Evolutionary conservation across 257 asterid species (phyloP).

Genomic region (Ehretia macrophylla): DNA sequence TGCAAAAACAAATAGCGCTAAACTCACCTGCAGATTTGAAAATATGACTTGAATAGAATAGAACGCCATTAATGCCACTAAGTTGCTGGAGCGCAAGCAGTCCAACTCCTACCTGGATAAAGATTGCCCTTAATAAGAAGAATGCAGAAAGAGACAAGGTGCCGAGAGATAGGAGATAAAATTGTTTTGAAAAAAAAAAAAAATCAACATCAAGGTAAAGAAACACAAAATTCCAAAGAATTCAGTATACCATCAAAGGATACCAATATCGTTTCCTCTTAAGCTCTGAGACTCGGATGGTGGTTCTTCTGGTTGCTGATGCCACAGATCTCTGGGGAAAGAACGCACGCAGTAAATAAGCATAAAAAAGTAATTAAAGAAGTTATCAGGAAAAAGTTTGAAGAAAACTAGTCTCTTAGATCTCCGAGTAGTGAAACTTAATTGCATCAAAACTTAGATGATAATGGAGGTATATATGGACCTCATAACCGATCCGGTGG

Average conservation of each 20-base stretch:
- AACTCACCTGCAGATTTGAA: conserved; percentile 68
- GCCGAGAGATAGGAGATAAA: no score
- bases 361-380: conserved; percentile 1
- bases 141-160: background rate
- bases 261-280: conserved; percentile 69
- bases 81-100: conserved; percentile 80
- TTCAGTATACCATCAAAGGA: conserved; percentile 65
- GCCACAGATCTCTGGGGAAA: conserved; percentile 66
- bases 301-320: conserved; percentile 62
- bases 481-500: background rate
- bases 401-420: background rate
- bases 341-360: conserved; percentile 11
- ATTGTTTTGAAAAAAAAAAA: background rate
- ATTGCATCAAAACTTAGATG: background rate
- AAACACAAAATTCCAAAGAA: conserved; percentile 2
- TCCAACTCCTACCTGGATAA: conserved; percentile 70
- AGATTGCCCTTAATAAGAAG: conserved; percentile 3
- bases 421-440: background rate
- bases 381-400: conserved; percentile 2
- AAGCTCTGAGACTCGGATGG: conserved; percentile 69
- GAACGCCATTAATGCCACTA: conserved; percentile 77
- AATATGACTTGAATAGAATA: conserved; percentile 83
- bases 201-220: background rate
- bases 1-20: background rate
- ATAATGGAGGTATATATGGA: no score